Conservation (phyloP, 805 yeast genomes). For the Ogataea kodamae region DNA sequence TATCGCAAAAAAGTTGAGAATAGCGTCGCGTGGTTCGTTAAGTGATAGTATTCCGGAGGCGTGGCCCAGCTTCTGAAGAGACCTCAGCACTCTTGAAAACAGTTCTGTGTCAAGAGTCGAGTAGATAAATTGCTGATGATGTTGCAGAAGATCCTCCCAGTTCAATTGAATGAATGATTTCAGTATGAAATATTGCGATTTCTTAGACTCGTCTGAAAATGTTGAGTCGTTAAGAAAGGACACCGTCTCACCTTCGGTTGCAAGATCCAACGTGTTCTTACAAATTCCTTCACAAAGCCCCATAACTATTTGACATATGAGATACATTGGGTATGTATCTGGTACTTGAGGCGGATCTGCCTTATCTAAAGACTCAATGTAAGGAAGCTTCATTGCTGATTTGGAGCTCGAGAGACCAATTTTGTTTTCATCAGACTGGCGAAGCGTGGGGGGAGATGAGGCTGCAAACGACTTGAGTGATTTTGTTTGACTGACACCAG, state of each 20-base stretch:
- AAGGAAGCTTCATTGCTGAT: constrained; percentile 49
- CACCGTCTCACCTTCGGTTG: constrained; percentile 23
- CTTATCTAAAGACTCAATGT: constrained; percentile 79
- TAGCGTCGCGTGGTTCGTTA: constrained; percentile 53
- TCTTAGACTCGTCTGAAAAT: constrained; percentile 11
- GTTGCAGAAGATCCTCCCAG: constrained; percentile 39
- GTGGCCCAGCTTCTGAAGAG: constrained; percentile 79
- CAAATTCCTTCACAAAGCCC: constrained; percentile 69
- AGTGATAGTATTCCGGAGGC: constrained; percentile 74
- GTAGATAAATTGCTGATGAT: constrained; percentile 52
- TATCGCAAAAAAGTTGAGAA: constrained; percentile 43
- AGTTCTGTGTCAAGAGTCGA: constrained; percentile 67
- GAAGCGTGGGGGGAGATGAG: constrained; percentile 12
- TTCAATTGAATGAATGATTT: constrained; percentile 33
- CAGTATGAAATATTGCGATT: constrained; percentile 15
- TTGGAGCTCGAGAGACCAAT: constrained; percentile 38
- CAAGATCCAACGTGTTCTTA: constrained; percentile 43
- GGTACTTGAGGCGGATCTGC: constrained; percentile 70
- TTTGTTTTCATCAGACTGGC: constrained; percentile 12
- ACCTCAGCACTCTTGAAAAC: constrained; percentile 63
- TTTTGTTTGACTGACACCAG: constrained; percentile 8
- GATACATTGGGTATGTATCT: constrained; percentile 54
- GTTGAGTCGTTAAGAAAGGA: constrained; percentile 24
- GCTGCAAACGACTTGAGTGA: constrained; percentile 1
- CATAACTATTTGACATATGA: constrained; percentile 52